Base-by-base conservation (phyloP, 2,329 filamentous ascomycete genomes). In the Ophiostoma ulmi region DNA sequence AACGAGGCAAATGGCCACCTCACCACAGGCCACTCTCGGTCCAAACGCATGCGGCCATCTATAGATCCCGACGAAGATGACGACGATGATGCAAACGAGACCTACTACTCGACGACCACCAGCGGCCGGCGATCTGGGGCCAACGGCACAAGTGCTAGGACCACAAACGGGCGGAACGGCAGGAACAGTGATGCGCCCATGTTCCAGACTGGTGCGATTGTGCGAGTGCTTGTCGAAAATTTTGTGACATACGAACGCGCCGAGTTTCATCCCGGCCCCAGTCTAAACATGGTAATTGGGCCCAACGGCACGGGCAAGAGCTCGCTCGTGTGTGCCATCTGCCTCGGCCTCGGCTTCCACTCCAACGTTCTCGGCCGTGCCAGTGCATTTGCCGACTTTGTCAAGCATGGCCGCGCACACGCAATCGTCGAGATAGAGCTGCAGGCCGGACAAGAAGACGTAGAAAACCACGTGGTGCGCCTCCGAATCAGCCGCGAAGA, bases 271-370 rank as follows among this genome's bases (percentile, higher is more conserved):
- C 93, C 93, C 14, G 95, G 95, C 0, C 94, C 95, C 0, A 94
- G 92, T 78, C 80, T 99, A 77, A 99, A 99, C 78, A 98, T 99
- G 94, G 90, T 99, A 69, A 97, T 99, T 75, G 95, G 95, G 0
- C 95, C 95, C n/a, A 99, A 99, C 77, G 95, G 95, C 44, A 98
- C 95, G 0, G 95, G 95, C 70, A 99, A 99, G 81, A 98, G 94
- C 80, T 97, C 95, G 0, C 84, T 99, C 36, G 94, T 99, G 63
- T 99, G 95, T 80, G 95, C 95, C 64, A 97, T 99, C 75, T 98
- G 95, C 77, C 81, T 99, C 17, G 95, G 95, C 2, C 82, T 99
- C 36, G 95, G 95, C 67, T 97, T 91, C 84, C 87, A 88, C 41
- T 89, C 94, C 35, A 87, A 90, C 79, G 88, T 94, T 76, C 85